Conservation (phyloP, 352 stramenopile genomes). For the Salisapilia sapeloensis region DNA sequence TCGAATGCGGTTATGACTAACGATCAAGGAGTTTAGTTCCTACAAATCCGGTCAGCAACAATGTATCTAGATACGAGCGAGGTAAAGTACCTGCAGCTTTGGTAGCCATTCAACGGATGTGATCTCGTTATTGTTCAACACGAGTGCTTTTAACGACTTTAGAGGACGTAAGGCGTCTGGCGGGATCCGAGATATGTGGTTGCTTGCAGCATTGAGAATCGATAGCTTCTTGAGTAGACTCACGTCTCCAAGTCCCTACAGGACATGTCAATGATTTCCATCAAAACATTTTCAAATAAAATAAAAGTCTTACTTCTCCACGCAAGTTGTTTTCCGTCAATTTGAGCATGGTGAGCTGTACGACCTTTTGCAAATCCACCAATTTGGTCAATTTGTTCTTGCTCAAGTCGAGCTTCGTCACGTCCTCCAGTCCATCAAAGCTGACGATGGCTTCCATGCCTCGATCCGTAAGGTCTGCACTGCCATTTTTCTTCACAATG, state of each 20-base stretch:
- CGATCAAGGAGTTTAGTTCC: slow-evolving; percentile 72
- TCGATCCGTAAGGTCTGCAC: slow-evolving; percentile 39
- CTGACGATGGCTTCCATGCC: slow-evolving; percentile 73
- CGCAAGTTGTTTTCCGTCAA: slow-evolving; percentile 64
- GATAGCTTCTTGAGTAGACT: slow-evolving; percentile 66
- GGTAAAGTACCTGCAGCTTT: slow-evolving; percentile 20
- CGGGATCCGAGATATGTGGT: slow-evolving; percentile 53
- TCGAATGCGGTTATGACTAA: slow-evolving; percentile 71
- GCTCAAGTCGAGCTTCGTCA: slow-evolving; percentile 68
- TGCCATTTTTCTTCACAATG: slow-evolving; percentile 24
- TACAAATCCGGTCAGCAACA: slow-evolving; percentile 1
- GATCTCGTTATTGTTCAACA: slow-evolving; percentile 78
- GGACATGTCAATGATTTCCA: not conserved
- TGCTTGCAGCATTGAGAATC: slow-evolving; percentile 59
- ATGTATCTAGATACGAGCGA: slow-evolving; percentile 1
- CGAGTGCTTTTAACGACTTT: slow-evolving; percentile 52
- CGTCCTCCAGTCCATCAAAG: slow-evolving; percentile 31
- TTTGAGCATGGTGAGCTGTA: slow-evolving; percentile 59
- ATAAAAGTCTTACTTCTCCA: slow-evolving; percentile 16
- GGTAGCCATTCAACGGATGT: slow-evolving; percentile 71
- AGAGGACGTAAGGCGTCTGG: slow-evolving; percentile 50
- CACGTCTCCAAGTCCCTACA: slow-evolving; percentile 34
- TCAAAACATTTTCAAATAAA: not conserved
- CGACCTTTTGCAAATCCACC: slow-evolving; percentile 36
- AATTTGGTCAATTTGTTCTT: slow-evolving; percentile 78